Base-by-base conservation (phyloP, 352 stramenopile genomes). In the Thraustochytrium aureum region DNA sequence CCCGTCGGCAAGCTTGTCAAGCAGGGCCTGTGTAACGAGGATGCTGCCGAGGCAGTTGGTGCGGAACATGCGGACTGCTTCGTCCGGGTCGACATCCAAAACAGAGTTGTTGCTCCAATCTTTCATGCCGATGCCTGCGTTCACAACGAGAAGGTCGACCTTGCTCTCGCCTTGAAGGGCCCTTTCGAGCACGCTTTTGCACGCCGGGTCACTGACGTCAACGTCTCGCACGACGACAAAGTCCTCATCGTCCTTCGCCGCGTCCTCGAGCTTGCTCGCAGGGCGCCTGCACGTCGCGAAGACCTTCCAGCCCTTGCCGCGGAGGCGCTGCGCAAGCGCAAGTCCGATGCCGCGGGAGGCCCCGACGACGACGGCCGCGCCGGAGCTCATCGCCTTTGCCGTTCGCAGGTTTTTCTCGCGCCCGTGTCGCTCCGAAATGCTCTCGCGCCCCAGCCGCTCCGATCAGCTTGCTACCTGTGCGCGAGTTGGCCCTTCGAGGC, bases 21-120 rank as follows among this genome's bases (percentile, higher is more conserved):
- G 12, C 12, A 72, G 20, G 6, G 85, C 87, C 1, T 64, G 72
- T 26, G 67, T 87, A 37, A 91, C 72, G 33, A 89, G 86, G 64
- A 91, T 87, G 30, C 86, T 84, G 14, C 88, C 88, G 22, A 92
- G 82, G 0, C 85, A 52, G 75, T 92, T 92, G 62, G 91, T 84
- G 61, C 91, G 85, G 41, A 92, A 90, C 65, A 92, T 87, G 5
- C 66, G 72, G 83, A 90, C 83, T n/a, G 90, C 35, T 26, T 85
- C 74, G 14, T 87, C 84, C 72, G 88, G 90, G 7, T 74, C 39
- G 0, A 61, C 37, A n/a, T n/a, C n/a, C n/a, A n/a, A n/a, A n/a
- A n/a, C n/a, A n/a, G n/a, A n/a, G n/a, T n/a, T n/a, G n/a, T n/a
- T n/a, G 39, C 12, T 1, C 10, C 33, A 2, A 17, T 33, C 62